Percentiles rank a stretch among this genome's conserved stretches.
Conservation (phyloP, 768 basidiomycete genomes). For the Multifurca ochricompacta region DNA sequence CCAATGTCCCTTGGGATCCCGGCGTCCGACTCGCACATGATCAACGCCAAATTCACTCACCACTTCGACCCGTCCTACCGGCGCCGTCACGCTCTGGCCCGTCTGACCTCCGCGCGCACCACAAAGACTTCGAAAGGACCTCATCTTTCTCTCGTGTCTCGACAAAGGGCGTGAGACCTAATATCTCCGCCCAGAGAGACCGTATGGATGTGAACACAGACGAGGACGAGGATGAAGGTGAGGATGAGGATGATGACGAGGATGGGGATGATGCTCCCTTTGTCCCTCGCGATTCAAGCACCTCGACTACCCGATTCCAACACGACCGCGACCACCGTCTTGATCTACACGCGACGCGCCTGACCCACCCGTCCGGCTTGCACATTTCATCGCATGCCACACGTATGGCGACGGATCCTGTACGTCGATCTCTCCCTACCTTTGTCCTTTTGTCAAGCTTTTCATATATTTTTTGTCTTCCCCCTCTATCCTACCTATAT, state of each 20-base stretch:
- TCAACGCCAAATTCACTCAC: neutral
- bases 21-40: neutral
- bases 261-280: neutral
- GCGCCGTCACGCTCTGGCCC: neutral
- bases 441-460: neutral
- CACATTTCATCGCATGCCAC: neutral
- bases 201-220: neutral
- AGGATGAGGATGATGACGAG: neutral
- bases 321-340: too few relatives aligned
- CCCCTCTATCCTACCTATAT: neutral
- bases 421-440: slow-evolving; percentile 1
- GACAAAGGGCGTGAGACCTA: too few relatives aligned
- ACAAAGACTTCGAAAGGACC: neutral
- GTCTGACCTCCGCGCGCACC: neutral
- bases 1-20: neutral
- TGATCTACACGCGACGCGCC: slow-evolving; percentile 1
- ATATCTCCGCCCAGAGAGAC: neutral
- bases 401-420: slow-evolving; percentile 10
- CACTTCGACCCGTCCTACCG: neutral
- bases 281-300: slow-evolving; percentile 2
- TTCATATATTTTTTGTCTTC: neutral
- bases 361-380: neutral
- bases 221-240: neutral
- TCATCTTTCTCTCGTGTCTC: neutral
- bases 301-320: neutral